Evolutionary conservation across 495 filamentous ascomycete genomes (phyloP).

Genomic region (Trypethelium eluteriae): DNA sequence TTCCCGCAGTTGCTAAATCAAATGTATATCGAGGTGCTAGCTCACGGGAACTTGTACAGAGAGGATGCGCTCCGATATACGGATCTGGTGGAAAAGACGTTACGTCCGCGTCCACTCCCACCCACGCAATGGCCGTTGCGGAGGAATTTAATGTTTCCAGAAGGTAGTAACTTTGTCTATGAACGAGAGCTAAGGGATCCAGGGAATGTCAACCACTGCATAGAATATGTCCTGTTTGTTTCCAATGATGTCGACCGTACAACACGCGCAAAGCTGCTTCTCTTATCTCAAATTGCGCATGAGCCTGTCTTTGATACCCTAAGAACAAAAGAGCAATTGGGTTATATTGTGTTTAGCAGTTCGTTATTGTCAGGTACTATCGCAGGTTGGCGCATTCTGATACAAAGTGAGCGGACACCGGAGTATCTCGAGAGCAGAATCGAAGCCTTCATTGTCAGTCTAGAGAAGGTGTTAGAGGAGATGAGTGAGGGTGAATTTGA

Average conservation of each 20-base stretch:
- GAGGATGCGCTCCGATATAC: slow-evolving; percentile 87
- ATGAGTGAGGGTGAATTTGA: slow-evolving; percentile 87
- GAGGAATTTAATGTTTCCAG: slow-evolving; percentile 68
- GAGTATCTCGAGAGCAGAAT: slow-evolving; percentile 80
- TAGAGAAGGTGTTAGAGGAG: slow-evolving; percentile 54
- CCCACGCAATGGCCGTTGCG: slow-evolving; percentile 71
- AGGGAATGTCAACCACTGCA: slow-evolving; percentile 92
- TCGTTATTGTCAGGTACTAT: slow-evolving; percentile 59
- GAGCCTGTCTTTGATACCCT: slow-evolving; percentile 92
- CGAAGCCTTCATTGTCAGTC: slow-evolving; percentile 67
- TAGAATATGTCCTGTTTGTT: slow-evolving; percentile 81
- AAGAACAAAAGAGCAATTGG: slow-evolving; percentile 93
- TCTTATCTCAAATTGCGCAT: slow-evolving; percentile 85
- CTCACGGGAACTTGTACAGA: slow-evolving; percentile 91
- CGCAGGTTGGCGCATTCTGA: slow-evolving; percentile 79
- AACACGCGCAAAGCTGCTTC: slow-evolving; percentile 65
- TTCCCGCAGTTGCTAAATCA: slow-evolving; percentile 74
- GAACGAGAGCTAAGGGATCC: slow-evolving; percentile 72
- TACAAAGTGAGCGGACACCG: slow-evolving; percentile 83
- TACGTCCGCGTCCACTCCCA: slow-evolving; percentile 70
- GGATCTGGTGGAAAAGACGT: slow-evolving; percentile 65
- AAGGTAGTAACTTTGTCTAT: slow-evolving; percentile 76
- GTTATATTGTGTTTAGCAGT: slow-evolving; percentile 90
- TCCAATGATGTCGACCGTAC: slow-evolving; percentile 61
- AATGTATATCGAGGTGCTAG: slow-evolving; percentile 77